These are phyloP conservation scores for Plantago major DNA, from an alignment of 257 asterid species.

Conservation along the genomic window DNA sequence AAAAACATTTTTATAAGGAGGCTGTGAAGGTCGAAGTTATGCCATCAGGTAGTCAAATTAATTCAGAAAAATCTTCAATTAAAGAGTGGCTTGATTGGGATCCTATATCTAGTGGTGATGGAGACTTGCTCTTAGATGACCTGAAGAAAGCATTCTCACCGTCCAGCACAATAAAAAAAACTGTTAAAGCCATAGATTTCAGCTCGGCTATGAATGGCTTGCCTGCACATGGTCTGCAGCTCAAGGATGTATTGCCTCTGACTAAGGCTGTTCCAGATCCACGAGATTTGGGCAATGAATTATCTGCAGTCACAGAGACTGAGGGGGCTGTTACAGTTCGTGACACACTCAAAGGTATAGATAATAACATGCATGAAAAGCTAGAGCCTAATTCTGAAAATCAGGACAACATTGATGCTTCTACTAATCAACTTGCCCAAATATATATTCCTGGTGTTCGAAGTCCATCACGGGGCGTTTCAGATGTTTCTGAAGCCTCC, in stretches of 20 bases:
- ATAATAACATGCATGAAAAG: constrained; percentile 15
- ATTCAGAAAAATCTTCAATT: constrained; percentile 29
- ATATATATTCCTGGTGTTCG: constrained; percentile 17
- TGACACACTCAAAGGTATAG: constrained; percentile 32
- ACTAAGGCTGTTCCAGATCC: constrained; percentile 21
- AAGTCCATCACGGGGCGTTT: constrained; percentile 14
- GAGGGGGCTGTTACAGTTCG: constrained; percentile 28
- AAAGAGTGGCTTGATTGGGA: constrained; percentile 88
- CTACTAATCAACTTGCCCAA: not conserved
- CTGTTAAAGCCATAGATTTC: constrained; percentile 47
- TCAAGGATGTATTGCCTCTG: constrained; percentile 39
- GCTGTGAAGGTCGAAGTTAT: constrained; percentile 64
- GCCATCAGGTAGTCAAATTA: constrained; percentile 35
- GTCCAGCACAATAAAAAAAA: constrained; percentile 32
- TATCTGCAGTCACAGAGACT: constrained; percentile 23
- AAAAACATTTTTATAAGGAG: constrained; percentile 65
- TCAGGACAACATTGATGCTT: too few relatives aligned
- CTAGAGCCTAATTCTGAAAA: constrained; percentile 2
- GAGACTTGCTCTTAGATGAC: constrained; percentile 79
- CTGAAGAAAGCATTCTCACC: constrained; percentile 70
- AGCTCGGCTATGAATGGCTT: constrained; percentile 49
- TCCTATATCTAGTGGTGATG: constrained; percentile 94
- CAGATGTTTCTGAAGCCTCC: constrained; percentile 3
- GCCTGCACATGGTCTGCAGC: constrained; percentile 65
- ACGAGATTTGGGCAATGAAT: constrained; percentile 22